These are phyloP conservation scores for Fusarium veterinarium DNA, from an alignment of 2,329 filamentous ascomycete genomes.

Conservation along the genomic window DNA sequence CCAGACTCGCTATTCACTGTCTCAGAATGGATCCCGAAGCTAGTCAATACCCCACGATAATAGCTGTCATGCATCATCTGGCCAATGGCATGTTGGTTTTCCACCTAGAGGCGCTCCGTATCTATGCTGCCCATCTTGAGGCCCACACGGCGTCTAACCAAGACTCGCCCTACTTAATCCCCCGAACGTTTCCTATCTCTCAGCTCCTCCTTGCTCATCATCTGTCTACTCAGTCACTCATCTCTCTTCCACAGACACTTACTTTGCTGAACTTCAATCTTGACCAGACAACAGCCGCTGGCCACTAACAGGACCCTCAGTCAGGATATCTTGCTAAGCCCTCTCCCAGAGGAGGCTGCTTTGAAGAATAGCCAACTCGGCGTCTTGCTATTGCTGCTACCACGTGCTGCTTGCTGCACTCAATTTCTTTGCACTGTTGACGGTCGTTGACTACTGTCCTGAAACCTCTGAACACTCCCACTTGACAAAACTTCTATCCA, in stretches of 20 bases:
- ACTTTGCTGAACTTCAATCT: constrained; percentile 18
- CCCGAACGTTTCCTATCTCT: constrained; percentile 17
- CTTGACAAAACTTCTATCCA: constrained; percentile 5
- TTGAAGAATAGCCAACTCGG: constrained; percentile 42
- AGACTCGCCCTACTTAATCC: constrained; percentile 35
- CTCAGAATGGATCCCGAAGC: constrained; percentile 14
- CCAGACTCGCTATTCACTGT: constrained; percentile 7
- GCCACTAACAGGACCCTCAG: constrained; percentile 37
- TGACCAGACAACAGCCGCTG: constrained; percentile 34
- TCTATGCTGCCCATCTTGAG: constrained; percentile 30
- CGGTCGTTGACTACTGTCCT: constrained; percentile 9
- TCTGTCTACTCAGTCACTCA: constrained; percentile 8
- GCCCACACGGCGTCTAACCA: constrained; percentile 27
- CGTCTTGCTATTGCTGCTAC: constrained; percentile 42
- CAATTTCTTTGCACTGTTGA: constrained; percentile 13
- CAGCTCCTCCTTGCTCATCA: constrained; percentile 9
- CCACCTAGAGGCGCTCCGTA: constrained; percentile 24
- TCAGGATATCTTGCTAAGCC: constrained; percentile 42
- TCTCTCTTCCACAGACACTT: background rate
- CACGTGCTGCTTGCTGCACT: constrained; percentile 37
- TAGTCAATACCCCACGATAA: constrained; percentile 32
- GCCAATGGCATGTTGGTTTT: constrained; percentile 19
- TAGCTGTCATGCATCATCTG: constrained; percentile 18
- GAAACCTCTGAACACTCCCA: constrained; percentile 3
- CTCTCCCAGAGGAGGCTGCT: constrained; percentile 35